These are phyloP conservation scores for Pseudogymnoascus sp. DNA, from an alignment of 2,329 filamentous ascomycete genomes.

Conservation along the genomic window DNA sequence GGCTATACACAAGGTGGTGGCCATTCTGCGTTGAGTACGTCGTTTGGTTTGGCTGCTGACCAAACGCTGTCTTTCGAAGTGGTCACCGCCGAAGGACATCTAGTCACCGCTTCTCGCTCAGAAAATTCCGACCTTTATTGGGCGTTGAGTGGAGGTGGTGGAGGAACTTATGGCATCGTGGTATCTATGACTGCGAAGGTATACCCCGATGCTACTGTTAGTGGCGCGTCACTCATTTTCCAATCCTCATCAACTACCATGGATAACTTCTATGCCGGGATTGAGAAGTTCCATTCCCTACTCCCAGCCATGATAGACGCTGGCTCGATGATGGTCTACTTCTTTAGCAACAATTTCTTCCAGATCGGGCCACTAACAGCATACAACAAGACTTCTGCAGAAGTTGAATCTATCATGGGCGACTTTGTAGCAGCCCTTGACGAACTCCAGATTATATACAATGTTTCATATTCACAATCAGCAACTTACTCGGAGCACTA, in stretches of 20 bases:
- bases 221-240: constrained; percentile 40
- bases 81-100: constrained; percentile 43
- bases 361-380: constrained; percentile 40
- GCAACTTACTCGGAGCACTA: constrained; percentile 26
- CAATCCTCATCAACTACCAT: constrained; percentile 26
- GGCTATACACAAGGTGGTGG: constrained; percentile 57
- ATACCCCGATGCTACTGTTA: constrained; percentile 37
- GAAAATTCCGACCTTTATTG: constrained; percentile 54
- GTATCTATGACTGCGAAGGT: constrained; percentile 47
- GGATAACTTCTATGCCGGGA: constrained; percentile 42
- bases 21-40: constrained; percentile 45
- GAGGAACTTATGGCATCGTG: constrained; percentile 52
- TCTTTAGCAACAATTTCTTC: constrained; percentile 42
- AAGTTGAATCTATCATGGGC: constrained; percentile 39
- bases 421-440: constrained; percentile 39
- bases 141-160: constrained; percentile 54
- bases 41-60: constrained; percentile 53
- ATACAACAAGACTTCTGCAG: constrained; percentile 37
- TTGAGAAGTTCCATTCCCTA: constrained; percentile 38
- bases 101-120: constrained; percentile 40
- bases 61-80: constrained; percentile 50
- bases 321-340: constrained; percentile 44
- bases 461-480: constrained; percentile 20
- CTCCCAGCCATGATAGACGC: constrained; percentile 43
- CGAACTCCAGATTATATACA: constrained; percentile 29